These are phyloP conservation scores for Penicillium robsamsonii DNA, from an alignment of 495 filamentous ascomycete species.

Conservation along the genomic window DNA sequence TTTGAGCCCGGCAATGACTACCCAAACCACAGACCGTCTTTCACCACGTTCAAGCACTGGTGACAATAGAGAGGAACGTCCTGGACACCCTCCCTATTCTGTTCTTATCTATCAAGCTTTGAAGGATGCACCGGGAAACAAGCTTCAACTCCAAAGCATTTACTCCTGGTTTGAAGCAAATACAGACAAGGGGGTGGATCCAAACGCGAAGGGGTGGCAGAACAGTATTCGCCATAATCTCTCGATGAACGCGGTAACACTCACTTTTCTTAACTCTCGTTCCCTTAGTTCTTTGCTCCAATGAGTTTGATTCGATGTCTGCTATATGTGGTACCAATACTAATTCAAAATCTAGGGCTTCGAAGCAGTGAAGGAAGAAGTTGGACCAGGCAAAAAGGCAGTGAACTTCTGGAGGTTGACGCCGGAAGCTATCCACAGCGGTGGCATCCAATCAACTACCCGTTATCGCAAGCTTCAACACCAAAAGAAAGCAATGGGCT, in stretches of 20 bases:
- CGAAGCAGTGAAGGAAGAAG: slow-evolving; percentile 51
- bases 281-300: background rate
- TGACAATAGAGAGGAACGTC: slow-evolving; percentile 33
- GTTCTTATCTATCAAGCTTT: slow-evolving; percentile 77
- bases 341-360: slow-evolving; percentile 56
- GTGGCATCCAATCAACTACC: slow-evolving; percentile 71
- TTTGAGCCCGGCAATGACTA: slow-evolving; percentile 16
- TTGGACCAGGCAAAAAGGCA: slow-evolving; percentile 54
- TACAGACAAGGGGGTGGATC: slow-evolving; percentile 67
- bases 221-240: slow-evolving; percentile 97
- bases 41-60: slow-evolving; percentile 18
- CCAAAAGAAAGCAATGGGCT: slow-evolving; percentile 44
- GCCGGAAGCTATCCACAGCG: slow-evolving; percentile 55
- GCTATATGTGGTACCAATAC: slow-evolving; percentile 7
- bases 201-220: slow-evolving; percentile 79
- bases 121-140: slow-evolving; percentile 57
- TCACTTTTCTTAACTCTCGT: background rate
- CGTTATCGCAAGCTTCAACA: slow-evolving; percentile 57
- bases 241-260: slow-evolving; percentile 85
- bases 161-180: slow-evolving; percentile 87
- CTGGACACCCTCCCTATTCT: slow-evolving; percentile 70
- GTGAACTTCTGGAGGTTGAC: slow-evolving; percentile 67
- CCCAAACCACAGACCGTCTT: slow-evolving; percentile 7
- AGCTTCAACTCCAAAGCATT: slow-evolving; percentile 79
- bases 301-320: slow-evolving; percentile 4